Base-by-base conservation (phyloP, 129 eudicot genomes). In the Arctium minus region DNA sequence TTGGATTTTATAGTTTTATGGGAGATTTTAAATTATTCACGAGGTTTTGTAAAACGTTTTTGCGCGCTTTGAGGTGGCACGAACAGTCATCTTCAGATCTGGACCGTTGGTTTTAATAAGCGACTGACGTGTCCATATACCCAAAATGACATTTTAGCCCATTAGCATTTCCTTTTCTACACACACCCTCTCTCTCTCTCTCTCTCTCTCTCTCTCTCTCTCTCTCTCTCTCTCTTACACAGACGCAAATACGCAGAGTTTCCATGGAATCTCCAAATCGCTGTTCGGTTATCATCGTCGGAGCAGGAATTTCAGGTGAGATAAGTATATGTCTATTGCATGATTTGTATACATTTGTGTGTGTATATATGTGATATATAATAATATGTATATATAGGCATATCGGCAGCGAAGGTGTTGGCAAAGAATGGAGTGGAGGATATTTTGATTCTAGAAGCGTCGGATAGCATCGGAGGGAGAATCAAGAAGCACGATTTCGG, bases 281-380 rank as follows among this genome's bases (percentile, higher is more conserved):
- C 2, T 80, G 86, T 82, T 91, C 97, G 36, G 98, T 92, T 27
- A 88, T 94, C 83, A 81, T 94, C 64, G 78, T 94, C 88, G 98
- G 98, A 36, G 98, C 98, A 1, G 98, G 98, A 35, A 85, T 92
- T 65, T 92, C 98, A 64, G 98, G 98, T 88, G 39, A 65, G 29
- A 50, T 32, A 6, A 9, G 4, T 2, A 31, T 8, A 67, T 29
- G 3, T 29, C 2, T 65, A 67, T 67, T 67, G 15, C 12, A 17
- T 60, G 68, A 56, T 56, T 67, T 22, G 71, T 67, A 67, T 29
- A 67, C 35, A 67, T 67, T 67, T 67, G 71, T 67, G 35, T 65
- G 70, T 22, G 70, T n/a, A 64, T 64, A 33, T 64, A 64, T 64
- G 70, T 64, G 70, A 64, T 60, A 60, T 60, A 60, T 60, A 33